Evolutionary conservation across 2,329 filamentous ascomycete species (phyloP).

Genomic region (Aureobasidium leucospermi): DNA sequence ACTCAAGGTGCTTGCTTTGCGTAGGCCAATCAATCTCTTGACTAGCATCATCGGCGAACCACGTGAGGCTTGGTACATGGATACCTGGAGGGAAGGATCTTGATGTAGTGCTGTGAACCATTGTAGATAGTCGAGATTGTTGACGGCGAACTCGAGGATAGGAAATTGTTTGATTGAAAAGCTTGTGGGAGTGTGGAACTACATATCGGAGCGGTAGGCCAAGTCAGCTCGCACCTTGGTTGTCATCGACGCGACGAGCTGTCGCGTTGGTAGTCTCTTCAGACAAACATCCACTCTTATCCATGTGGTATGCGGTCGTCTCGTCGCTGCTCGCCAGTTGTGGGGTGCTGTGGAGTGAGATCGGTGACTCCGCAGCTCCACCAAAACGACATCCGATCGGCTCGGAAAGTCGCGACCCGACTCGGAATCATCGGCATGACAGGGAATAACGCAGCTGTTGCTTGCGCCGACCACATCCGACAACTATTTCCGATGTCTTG

Average conservation of each 20-base stretch:
- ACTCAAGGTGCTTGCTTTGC: constrained; percentile 47
- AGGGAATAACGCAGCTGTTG: too few relatives aligned
- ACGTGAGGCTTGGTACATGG: constrained; percentile 51
- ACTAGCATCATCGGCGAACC: constrained; percentile 40
- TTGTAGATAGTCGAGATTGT: background rate
- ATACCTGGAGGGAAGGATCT: constrained; percentile 42
- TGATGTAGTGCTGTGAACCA: background rate
- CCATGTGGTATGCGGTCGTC: too few relatives aligned
- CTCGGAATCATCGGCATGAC: too few relatives aligned
- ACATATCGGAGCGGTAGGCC: background rate
- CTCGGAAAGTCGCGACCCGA: background rate
- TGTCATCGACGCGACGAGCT: background rate
- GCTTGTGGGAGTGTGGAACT: background rate
- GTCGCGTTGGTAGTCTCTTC: background rate
- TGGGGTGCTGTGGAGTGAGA: background rate
- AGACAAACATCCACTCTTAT: background rate
- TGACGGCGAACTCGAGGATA: too few relatives aligned
- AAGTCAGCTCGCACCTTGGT: background rate
- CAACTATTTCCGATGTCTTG: too few relatives aligned
- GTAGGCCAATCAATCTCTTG: constrained; percentile 52
- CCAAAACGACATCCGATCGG: background rate
- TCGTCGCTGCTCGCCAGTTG: background rate
- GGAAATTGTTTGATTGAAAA: too few relatives aligned
- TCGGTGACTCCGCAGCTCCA: background rate
- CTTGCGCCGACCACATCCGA: too few relatives aligned